A percentile compares a stretch with the other conserved stretches of the same genome.
Conservation (phyloP, 2,329 filamentous ascomycete genomes). For the Gaeumannomyces sp. region DNA sequence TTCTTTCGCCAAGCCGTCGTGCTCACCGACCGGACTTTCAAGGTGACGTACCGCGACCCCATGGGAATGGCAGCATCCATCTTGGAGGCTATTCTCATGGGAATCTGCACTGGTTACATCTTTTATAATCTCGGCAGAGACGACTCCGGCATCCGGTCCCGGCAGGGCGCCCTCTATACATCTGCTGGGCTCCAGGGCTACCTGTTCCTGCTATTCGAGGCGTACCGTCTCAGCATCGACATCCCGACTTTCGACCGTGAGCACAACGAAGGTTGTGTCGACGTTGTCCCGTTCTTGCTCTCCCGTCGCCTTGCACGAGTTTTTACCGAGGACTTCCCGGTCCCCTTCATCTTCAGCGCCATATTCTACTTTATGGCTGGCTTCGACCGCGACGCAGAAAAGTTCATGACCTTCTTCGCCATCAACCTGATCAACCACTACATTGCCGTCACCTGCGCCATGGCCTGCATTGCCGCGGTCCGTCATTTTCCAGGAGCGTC, state of each 20-base stretch:
- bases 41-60: constrained; percentile 69
- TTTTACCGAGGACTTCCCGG: constrained; percentile 65
- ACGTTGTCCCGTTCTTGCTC: constrained; percentile 61
- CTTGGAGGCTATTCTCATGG: constrained; percentile 64
- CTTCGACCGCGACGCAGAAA: constrained; percentile 54
- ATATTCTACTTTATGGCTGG: constrained; percentile 77
- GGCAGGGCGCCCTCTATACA: constrained; percentile 67
- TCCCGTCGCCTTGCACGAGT: constrained; percentile 64
- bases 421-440: constrained; percentile 66
- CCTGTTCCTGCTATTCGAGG: constrained; percentile 69
- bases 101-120: constrained; percentile 65
- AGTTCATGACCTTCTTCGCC: constrained; percentile 68
- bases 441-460: constrained; percentile 65
- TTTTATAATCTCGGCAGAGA: constrained; percentile 61
- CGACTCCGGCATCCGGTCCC: constrained; percentile 65
- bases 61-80: constrained; percentile 68
- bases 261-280: constrained; percentile 64
- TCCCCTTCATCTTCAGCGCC: constrained; percentile 62
- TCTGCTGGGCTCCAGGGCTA: constrained; percentile 69
- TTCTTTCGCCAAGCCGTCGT: constrained; percentile 59
- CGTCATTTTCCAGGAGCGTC: constrained; percentile 65
- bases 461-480: constrained; percentile 58
- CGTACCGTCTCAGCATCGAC: constrained; percentile 67
- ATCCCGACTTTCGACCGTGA: constrained; percentile 73
- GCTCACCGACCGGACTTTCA: constrained; percentile 62